phyloP scores from a whole-genome alignment of 2,329 filamentous ascomycete species.

The Aspergillaceae sp. region DNA sequence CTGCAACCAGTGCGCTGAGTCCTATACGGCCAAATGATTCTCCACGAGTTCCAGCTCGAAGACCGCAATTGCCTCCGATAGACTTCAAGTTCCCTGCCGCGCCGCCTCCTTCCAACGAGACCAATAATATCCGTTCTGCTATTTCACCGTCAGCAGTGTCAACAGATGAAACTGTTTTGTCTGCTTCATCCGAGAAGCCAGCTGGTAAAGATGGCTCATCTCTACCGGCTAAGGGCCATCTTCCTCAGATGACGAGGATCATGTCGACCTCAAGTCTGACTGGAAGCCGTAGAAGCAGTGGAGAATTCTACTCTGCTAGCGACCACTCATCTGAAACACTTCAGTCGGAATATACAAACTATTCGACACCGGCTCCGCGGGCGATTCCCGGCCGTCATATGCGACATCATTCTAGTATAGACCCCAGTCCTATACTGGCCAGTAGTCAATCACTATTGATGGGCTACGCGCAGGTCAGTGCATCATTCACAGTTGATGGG shows the following conservation, averaged over 20 bases:
- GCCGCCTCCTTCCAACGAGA: constrained; percentile 25
- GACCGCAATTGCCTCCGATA: constrained; percentile 29
- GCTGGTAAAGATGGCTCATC: constrained; percentile 17
- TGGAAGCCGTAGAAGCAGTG: constrained; percentile 79
- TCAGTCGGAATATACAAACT: constrained; percentile 68
- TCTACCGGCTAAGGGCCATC: constrained; percentile 20
- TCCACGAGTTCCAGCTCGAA: constrained; percentile 33
- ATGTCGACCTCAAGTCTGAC: constrained; percentile 68
- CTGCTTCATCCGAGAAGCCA: constrained; percentile 9
- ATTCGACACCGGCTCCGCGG: constrained; percentile 46
- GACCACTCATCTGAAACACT: constrained; percentile 93
- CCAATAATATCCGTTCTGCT: constrained; percentile 15
- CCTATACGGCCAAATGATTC: constrained; percentile 30
- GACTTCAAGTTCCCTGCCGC: constrained; percentile 52
- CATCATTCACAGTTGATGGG: constrained; percentile 83
- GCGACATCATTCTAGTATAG: constrained; percentile 39
- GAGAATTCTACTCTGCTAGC: constrained; percentile 89
- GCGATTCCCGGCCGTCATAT: constrained; percentile 29
- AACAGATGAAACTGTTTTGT: constrained; percentile 15
- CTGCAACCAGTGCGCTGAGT: constrained; percentile 20
- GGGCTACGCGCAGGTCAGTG: constrained; percentile 92
- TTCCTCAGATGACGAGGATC: constrained; percentile 50
- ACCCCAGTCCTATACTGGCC: constrained; percentile 14
- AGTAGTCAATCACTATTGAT: constrained; percentile 75
- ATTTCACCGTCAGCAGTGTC: constrained; percentile 22